Evolutionary conservation across 768 basidiomycete species (phyloP).

Genomic region (Imleria badia): DNA sequence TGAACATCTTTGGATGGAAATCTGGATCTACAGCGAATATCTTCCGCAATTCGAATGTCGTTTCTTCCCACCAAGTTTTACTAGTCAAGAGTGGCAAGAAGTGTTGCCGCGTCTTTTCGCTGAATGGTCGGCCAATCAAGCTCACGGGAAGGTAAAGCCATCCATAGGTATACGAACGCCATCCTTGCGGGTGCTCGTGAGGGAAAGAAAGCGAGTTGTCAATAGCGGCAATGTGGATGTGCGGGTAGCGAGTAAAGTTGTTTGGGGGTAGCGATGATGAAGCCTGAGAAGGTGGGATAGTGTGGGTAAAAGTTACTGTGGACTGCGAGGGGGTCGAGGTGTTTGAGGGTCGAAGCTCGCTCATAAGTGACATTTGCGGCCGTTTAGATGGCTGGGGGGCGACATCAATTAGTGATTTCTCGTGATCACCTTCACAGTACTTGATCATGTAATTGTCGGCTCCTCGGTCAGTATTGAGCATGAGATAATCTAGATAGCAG

Average conservation of each 20-base stretch:
- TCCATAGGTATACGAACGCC: constrained; percentile 82
- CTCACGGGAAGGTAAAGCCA: constrained; percentile 88
- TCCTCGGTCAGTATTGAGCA: constrained; percentile 87
- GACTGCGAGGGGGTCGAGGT: constrained; percentile 38
- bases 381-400: constrained; percentile 70
- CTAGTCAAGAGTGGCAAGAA: constrained; percentile 82
- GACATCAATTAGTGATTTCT: constrained; percentile 74
- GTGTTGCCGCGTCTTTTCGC: constrained; percentile 75
- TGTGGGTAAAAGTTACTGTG: constrained; percentile 39
- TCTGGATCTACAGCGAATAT: constrained; percentile 81
- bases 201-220: constrained; percentile 93
- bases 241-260: constrained; percentile 61
- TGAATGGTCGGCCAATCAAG: constrained; percentile 83
- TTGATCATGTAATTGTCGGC: constrained; percentile 95
- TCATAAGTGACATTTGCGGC: constrained; percentile 72
- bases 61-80: constrained; percentile 89
- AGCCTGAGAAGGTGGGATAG: constrained; percentile 38
- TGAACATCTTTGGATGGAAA: constrained; percentile 90
- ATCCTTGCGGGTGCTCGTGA: constrained; percentile 83
- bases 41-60: constrained; percentile 72
- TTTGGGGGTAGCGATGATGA: constrained; percentile 33
- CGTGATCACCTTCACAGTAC: constrained; percentile 79
- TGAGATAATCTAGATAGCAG: constrained; percentile 66
- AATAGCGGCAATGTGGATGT: constrained; percentile 90
- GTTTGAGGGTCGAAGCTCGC: constrained; percentile 57